phyloP scores from a whole-genome alignment of 2,329 filamentous ascomycete genomes.

The Coniochaeta hoffmannii region DNA sequence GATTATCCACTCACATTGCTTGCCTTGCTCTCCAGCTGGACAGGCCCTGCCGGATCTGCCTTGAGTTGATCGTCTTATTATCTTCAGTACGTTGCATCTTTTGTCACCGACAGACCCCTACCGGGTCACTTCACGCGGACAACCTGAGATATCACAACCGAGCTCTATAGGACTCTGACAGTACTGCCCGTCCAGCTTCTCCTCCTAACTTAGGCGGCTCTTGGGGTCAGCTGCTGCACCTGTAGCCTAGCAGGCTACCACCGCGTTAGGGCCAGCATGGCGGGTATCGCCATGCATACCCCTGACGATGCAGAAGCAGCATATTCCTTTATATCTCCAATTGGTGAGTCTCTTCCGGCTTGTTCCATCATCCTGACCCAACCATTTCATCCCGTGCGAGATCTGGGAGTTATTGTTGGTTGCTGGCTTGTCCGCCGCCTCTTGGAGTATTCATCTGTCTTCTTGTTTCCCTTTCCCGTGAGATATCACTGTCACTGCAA shows the following conservation, averaged over 20 bases:
- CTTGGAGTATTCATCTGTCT: not conserved
- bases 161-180: too few species aligned
- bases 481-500: not conserved
- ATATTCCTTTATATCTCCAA: slow-evolving; percentile 44
- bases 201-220: too few species aligned
- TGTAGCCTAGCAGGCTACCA: not conserved
- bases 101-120: too few species aligned
- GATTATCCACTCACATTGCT: not conserved
- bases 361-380: slow-evolving; percentile 27
- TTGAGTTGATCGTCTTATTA: too few species aligned
- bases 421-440: slow-evolving; percentile 16
- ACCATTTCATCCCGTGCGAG: slow-evolving; percentile 43
- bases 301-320: slow-evolving; percentile 30
- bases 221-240: not conserved
- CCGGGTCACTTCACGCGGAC: too few species aligned
- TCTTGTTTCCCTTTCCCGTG: not conserved
- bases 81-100: too few species aligned
- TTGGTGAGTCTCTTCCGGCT: slow-evolving; percentile 38
- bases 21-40: slow-evolving; percentile 1
- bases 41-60: not conserved
- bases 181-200: too few species aligned
- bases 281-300: slow-evolving; percentile 28
- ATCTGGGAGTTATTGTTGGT: slow-evolving; percentile 38
- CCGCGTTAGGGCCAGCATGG: not conserved
- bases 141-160: too few species aligned